Evolutionary conservation across 352 stramenopile genomes (phyloP), one percentile per base, ranked within the genome.

Genomic region (Pythium phragmiticola): DNA sequence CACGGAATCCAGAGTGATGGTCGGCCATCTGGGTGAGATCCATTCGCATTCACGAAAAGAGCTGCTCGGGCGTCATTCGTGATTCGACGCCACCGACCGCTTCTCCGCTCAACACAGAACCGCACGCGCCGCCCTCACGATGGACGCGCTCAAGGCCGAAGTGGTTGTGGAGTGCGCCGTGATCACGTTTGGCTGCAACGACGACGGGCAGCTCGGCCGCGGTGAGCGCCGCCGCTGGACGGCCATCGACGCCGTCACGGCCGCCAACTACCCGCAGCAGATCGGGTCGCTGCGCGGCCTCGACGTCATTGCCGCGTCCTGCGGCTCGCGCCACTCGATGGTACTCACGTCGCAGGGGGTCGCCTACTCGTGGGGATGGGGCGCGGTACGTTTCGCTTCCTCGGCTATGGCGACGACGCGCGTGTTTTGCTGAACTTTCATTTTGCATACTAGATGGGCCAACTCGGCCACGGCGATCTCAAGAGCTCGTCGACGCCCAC

Each of bases 281-380:
- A 73, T 94, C 49, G 72, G 68, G 33, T 63, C 69, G 17, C 61
- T 92, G 53, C 54, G 60, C 9, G 75, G 68, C 47, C 69, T 88
- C 46, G 82, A 90, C 48, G 54, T 92, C 37, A 62, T 82, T 34
- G 82, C 84, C 0, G 77, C 88, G 45, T 94, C 85, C 2, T 94
- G 85, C 63, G 85, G 85, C 36, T 94, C 85, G 59, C 83, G 85
- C 34, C 85, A 94, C 69, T 84, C 82, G 8, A 89, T 94, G 79
- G 85, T 82, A 55, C 78, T 94, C 59, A 89, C 82, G 26, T 72
- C 76, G 8, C 66, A 58, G 11, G 83, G 83, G 14, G 74, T 80
- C 5, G 77, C 92, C 26, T 89, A 84, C 53, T 85, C 83, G 19
- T 94, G 84, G 78, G 85, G 85, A 0, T 94, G 85, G 85, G 85